Conservation (phyloP, 192 early-diverging fungal species). For the Backusella macrospora region DNA sequence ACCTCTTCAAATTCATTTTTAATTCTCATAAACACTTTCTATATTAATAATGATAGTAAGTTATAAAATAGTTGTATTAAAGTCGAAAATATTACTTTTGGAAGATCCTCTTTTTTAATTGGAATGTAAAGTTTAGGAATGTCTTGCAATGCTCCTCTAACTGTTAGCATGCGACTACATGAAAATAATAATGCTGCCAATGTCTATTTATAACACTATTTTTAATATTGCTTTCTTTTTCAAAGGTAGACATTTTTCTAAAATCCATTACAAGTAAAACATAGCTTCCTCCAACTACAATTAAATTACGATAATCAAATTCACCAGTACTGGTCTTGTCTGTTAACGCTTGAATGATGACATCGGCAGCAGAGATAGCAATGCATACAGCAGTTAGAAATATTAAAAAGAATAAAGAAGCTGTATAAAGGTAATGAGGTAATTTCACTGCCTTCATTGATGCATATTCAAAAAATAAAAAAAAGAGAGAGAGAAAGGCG, state of each 20-base stretch:
- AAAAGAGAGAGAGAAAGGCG: neutral
- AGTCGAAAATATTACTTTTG: slow-evolving; percentile 43
- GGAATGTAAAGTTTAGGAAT: slow-evolving; percentile 60
- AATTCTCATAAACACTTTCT: slow-evolving; percentile 54
- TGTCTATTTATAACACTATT: slow-evolving; percentile 36
- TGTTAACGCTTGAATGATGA: slow-evolving; percentile 55
- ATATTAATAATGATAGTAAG: neutral
- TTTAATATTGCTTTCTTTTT: neutral
- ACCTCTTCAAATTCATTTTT: slow-evolving; percentile 45
- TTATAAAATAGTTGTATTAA: neutral
- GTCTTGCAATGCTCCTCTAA: slow-evolving; percentile 47
- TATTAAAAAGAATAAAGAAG: slow-evolving; percentile 39
- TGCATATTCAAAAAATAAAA: neutral
- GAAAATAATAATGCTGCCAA: slow-evolving; percentile 50
- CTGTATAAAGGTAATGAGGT: slow-evolving; percentile 30
- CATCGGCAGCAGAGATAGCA: slow-evolving; percentile 55
- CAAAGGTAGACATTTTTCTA: neutral
- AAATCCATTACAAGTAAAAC: slow-evolving; percentile 43
- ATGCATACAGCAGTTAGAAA: slow-evolving; percentile 45
- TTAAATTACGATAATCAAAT: slow-evolving; percentile 49
- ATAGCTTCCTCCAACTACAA: slow-evolving; percentile 54
- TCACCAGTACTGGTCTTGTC: slow-evolving; percentile 31
- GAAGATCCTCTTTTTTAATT: slow-evolving; percentile 49
- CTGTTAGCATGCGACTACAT: slow-evolving; percentile 51
- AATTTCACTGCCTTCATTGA: slow-evolving; percentile 21